Conservation (phyloP, 345 rosid genomes). For the Corymbia maculata region DNA sequence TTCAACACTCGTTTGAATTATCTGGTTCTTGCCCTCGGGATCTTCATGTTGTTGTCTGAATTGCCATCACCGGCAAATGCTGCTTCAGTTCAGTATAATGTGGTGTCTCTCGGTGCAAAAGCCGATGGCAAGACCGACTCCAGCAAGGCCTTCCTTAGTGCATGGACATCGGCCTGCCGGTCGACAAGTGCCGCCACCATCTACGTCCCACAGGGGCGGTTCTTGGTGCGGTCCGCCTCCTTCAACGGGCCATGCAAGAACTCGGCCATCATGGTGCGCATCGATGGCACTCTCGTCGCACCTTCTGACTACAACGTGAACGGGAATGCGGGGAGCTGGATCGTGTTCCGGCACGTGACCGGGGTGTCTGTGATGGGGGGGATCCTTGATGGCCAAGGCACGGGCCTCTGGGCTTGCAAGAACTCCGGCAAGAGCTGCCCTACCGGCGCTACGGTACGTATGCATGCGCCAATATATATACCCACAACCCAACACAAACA, state of each 20-base stretch:
- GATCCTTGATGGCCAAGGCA: conserved; percentile 48
- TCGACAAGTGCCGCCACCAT: conserved; percentile 32
- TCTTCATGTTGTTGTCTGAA: background rate
- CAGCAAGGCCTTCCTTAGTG: conserved; percentile 48
- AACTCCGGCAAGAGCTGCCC: conserved; percentile 37
- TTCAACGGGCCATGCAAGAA: conserved; percentile 55
- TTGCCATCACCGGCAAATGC: background rate
- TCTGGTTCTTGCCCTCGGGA: background rate
- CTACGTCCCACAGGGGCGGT: conserved; percentile 51
- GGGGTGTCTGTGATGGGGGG: conserved; percentile 55
- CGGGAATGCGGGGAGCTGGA: conserved; percentile 27
- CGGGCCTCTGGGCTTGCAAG: conserved; percentile 68
- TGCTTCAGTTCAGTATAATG: conserved; percentile 14
- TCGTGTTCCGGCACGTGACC: conserved; percentile 31
- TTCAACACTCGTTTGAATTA: background rate
- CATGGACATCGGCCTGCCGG: conserved; percentile 52
- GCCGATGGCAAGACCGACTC: conserved; percentile 58
- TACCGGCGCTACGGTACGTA: conserved; percentile 49
- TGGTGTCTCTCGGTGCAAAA: conserved; percentile 44
- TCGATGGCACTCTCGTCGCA: conserved; percentile 64
- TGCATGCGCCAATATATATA: background rate
- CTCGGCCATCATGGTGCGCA: conserved; percentile 18
- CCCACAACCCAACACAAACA: background rate
- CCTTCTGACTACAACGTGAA: conserved; percentile 36
- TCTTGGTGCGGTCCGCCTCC: conserved; percentile 20